phyloP scores from a whole-genome alignment of 495 filamentous ascomycete genomes.

The Gamarada debralockiae region DNA sequence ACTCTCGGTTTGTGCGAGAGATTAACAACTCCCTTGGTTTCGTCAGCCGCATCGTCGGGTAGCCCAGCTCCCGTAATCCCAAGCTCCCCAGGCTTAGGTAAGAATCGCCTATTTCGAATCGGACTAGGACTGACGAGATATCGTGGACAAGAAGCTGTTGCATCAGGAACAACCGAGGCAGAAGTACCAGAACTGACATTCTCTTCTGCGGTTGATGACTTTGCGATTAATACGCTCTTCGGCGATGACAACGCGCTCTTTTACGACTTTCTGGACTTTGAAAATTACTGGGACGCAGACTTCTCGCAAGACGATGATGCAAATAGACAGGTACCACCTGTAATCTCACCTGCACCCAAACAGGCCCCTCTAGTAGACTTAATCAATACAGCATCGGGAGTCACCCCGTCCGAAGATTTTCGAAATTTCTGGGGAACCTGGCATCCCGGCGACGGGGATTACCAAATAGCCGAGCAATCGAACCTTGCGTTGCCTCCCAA shows the following conservation, averaged over 20 bases:
- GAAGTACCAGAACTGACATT: not conserved
- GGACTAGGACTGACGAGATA: not conserved
- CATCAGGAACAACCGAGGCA: not conserved
- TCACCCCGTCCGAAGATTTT: too few relatives aligned
- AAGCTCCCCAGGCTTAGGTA: not conserved
- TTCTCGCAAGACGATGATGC: conserved; percentile 1
- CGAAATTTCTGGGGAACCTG: too few relatives aligned
- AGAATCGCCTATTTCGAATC: not conserved
- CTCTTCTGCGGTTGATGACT: not conserved
- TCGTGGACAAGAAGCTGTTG: not conserved
- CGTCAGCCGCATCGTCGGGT: too few relatives aligned
- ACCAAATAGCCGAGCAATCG: too few relatives aligned
- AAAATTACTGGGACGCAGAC: not conserved
- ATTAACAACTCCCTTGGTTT: too few relatives aligned
- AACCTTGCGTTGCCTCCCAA: too few relatives aligned
- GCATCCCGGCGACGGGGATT: too few relatives aligned
- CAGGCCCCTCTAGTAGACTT: too few relatives aligned
- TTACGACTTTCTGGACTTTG: conserved; percentile 1
- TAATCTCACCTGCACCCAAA: too few relatives aligned
- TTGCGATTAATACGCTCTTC: not conserved
- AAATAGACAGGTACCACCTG: not conserved
- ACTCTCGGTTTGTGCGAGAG: too few relatives aligned
- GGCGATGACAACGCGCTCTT: not conserved
- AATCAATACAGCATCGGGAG: too few relatives aligned
- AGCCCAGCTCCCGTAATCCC: too few relatives aligned